Evolutionary conservation across 805 yeast genomes (phyloP), one percentile per base, ranked within the genome.

Genomic region (Spathaspora passalidarum): DNA sequence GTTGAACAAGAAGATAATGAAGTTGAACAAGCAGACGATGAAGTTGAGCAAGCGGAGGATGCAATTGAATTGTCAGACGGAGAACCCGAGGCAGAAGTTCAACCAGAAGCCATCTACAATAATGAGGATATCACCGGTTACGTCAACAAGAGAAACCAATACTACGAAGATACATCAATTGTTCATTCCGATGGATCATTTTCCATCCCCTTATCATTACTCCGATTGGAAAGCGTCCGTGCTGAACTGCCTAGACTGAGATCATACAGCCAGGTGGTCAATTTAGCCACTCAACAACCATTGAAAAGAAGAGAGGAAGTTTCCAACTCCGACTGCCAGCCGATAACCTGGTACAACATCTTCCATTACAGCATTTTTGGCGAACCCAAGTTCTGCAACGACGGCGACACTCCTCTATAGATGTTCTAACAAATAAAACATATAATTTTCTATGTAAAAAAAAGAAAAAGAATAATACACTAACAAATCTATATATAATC

Each of bases 351-450:
- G 82, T 70, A 57, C 50, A 77, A 72, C 46, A 69, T 78, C 0
- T 73, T 79, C 49, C 79, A 70, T 49, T 75, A 75, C 46, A 69
- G 78, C 43, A 62, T 78, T 6, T 78, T 77, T 55, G 82, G 81
- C 0, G 71, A 68, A 40, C 76, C 75, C 9, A 62, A 65, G 22
- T 65, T 69, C 47, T 69, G 74, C 45, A 52, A 54, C 25, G 48
- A 47, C n/a, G n/a, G n/a, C n/a, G n/a, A n/a, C n/a, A n/a, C n/a
- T n/a, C n/a, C n/a, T n/a, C n/a, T n/a, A n/a, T n/a, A 10, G 14
- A 36, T 7, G 17, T 16, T n/a, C 8, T 4, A 36, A 17, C 14
- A 13, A 13, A 36, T 3, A 17, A 36, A 36, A 36, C 38, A 36
- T 20, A 19, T 13, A 5, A 36, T 9, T 36, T 20, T 29, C 34